phyloP scores from a whole-genome alignment of 306 rosid genomes.

The Trifolium dubium region DNA sequence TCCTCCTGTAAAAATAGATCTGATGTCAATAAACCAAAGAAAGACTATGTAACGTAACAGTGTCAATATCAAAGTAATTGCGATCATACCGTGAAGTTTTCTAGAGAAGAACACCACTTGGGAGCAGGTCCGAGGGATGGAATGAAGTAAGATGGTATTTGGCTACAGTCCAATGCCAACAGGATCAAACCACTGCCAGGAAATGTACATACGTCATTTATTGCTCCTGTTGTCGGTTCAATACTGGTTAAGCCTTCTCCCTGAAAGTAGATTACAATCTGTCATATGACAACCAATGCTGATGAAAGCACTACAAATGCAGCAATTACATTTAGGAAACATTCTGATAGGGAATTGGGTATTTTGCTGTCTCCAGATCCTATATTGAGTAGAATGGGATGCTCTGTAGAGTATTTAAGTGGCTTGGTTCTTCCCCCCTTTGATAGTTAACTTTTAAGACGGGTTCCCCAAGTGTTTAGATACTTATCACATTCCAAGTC shows the following conservation, averaged over 20 bases:
- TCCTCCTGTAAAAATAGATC: conserved; percentile 73
- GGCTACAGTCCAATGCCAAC: conserved; percentile 83
- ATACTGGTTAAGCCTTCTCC: conserved; percentile 96
- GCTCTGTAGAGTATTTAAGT: neutral
- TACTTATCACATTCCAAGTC: conserved; percentile 6
- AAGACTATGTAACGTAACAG: conserved; percentile 21
- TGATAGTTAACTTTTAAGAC: neutral
- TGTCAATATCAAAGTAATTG: conserved; percentile 27
- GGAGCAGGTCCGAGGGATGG: conserved; percentile 99
- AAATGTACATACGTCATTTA: conserved; percentile 84
- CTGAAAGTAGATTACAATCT: conserved; percentile 48
- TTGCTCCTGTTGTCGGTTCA: conserved; percentile 79
- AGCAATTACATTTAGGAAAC: neutral
- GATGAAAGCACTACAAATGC: conserved; percentile 16
- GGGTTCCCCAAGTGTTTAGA: neutral
- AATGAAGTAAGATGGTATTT: conserved; percentile 87
- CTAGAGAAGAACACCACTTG: conserved; percentile 88
- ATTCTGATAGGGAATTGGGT: neutral
- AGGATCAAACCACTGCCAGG: conserved; percentile 85
- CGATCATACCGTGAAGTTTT: conserved; percentile 78
- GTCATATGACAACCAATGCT: conserved; percentile 17
- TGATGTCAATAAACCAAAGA: conserved; percentile 39
- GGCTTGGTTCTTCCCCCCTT: neutral
- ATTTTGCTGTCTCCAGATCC: neutral
- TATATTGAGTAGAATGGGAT: neutral